Percentiles rank a stretch among this genome's conserved stretches.
Evolutionary conservation across 139 green algal species (phyloP).

Genomic region (Pycnococcus provasolii): DNA sequence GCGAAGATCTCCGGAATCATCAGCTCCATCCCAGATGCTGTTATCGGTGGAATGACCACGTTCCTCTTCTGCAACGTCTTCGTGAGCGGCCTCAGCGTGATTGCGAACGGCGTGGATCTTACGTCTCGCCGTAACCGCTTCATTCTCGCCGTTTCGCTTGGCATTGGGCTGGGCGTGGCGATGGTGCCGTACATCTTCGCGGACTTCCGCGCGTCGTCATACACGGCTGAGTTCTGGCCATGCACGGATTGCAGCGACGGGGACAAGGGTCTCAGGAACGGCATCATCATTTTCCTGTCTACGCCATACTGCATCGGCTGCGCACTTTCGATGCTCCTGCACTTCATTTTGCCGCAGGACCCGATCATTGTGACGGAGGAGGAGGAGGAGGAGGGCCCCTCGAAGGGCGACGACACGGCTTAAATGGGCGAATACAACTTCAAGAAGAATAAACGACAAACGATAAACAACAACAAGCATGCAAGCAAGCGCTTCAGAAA

Average conservation of each 20-base stretch:
- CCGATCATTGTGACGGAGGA: too few relatives aligned
- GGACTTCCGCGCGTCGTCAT: constrained; percentile 9
- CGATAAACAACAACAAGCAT: too few relatives aligned
- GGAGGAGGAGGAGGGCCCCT: too few relatives aligned
- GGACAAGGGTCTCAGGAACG: constrained; percentile 21
- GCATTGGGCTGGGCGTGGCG: constrained; percentile 29
- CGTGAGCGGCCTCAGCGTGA: constrained; percentile 23
- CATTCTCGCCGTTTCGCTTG: constrained; percentile 33
- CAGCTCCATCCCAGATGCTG: constrained; percentile 59
- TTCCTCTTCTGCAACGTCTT: constrained; percentile 41
- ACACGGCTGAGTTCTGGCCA: constrained; percentile 23
- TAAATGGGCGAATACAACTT: too few relatives aligned
- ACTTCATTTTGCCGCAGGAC: constrained; percentile 31
- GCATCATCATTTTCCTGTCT: constrained; percentile 29
- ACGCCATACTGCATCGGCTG: constrained; percentile 39
- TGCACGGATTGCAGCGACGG: constrained; percentile 8
- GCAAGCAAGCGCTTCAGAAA: too few relatives aligned
- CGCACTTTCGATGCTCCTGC: constrained; percentile 30
- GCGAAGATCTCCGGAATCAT: constrained; percentile 54
- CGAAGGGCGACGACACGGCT: too few relatives aligned
- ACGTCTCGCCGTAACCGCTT: constrained; percentile 34
- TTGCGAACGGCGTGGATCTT: constrained; percentile 9
- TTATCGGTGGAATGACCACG: constrained; percentile 60
- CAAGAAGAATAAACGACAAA: too few relatives aligned
- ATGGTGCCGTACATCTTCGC: constrained; percentile 30